Base-by-base conservation (phyloP, 139 green algal genomes). In the Gonium pectorale region DNA sequence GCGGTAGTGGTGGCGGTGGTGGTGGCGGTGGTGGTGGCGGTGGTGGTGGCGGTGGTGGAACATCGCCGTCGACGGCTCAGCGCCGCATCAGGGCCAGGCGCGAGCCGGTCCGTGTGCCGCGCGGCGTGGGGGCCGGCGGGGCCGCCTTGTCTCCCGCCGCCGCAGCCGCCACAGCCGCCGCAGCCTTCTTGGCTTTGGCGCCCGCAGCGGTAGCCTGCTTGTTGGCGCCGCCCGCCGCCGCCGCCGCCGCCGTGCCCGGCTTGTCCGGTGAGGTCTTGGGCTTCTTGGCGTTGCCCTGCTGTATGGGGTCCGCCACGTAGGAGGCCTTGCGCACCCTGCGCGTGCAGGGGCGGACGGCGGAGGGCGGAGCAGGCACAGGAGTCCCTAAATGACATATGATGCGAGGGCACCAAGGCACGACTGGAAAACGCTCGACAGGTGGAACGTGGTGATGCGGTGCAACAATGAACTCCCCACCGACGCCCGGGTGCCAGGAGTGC, bases 281-380 rank as follows among this genome's bases (percentile, higher is more conserved):
- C 60, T 72, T 62, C 63, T 75, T 75, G 33, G 33, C 62, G 33
- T 1, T 43, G 56, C 79, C 79, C 70, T 89, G 85, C 51, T 79
- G 68, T 59, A 89, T 86, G 62, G 85, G 85, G 56, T 83, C 77
- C 26, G 83, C 63, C 37, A 89, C 85, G 52, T 83, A 89, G 4
- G 85, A 89, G 6, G 85, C 70, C 79, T 89, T 89, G 44, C 85
- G 79, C 22, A 79, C 56, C 46, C 79, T 74, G 79, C 38, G 6
- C 11, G n/a, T 22, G 31, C 40, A 64, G 6, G 19, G 22, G 56
- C 19, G 9, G 56, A n/a, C 19, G 17, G 56, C 56, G 6, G 56
- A 64, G n/a, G 19, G 6, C 19, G 22, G n/a, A 9, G 22, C 19
- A 64, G 6, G 17, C 19, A 35, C 19, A 29, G 56, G 56, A 22